Evolutionary conservation across 2,329 filamentous ascomycete species (phyloP).

Genomic region (Colletotrichum musae): DNA sequence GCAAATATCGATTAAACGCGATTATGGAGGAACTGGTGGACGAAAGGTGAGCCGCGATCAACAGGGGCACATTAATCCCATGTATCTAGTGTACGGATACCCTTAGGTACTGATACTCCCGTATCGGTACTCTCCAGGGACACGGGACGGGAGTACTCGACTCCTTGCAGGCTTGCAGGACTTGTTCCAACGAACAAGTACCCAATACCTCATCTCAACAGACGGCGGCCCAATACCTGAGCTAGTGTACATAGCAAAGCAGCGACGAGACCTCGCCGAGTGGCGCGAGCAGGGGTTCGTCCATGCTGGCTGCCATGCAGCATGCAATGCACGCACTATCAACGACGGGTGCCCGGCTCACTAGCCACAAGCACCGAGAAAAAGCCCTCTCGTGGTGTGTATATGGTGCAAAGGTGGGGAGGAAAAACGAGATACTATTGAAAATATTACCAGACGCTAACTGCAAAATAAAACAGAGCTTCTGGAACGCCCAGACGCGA

Average conservation of each 20-base stretch:
- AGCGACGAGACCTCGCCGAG: conserved; percentile 13
- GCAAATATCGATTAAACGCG: neutral
- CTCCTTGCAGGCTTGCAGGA: conserved; percentile 21
- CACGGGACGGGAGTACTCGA: neutral
- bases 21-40: neutral
- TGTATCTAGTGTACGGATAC: neutral
- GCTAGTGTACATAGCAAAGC: conserved; percentile 13
- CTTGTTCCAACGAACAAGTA: conserved; percentile 17
- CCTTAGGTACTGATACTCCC: no score
- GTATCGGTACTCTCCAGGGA: neutral
- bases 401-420: neutral
- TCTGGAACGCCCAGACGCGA: conserved; percentile 15
- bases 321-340: conserved; percentile 7
- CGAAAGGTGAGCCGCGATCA: conserved; percentile 1
- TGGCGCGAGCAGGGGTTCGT: conserved; percentile 26
- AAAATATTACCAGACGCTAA: conserved; percentile 13
- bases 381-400: neutral
- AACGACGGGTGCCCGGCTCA: conserved; percentile 23
- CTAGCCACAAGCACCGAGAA: conserved; percentile 7
- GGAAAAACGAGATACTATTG: neutral
- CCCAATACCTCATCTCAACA: neutral
- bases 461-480: neutral
- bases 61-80: conserved; percentile 1
- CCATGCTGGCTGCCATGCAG: conserved; percentile 16
- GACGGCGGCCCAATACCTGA: neutral